Evolutionary conservation across 2,329 filamentous ascomycete species (phyloP).

Genomic region (Aureobasidium lini): DNA sequence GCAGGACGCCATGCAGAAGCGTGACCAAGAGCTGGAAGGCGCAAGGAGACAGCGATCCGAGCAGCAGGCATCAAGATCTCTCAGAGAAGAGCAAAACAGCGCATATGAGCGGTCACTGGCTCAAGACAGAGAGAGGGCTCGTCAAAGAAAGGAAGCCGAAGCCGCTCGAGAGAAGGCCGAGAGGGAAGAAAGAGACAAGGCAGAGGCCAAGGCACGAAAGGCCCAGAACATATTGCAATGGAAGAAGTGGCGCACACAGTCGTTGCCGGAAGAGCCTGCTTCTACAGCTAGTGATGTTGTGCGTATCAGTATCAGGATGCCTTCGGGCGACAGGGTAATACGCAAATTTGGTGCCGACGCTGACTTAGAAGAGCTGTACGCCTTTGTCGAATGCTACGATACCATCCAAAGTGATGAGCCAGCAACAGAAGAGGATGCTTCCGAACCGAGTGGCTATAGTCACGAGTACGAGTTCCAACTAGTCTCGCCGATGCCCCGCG

Average conservation of each 20-base stretch:
- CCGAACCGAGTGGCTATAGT: constrained; percentile 59
- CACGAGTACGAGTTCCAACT: constrained; percentile 82
- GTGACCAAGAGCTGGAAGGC: constrained; percentile 65
- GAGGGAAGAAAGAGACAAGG: constrained; percentile 57
- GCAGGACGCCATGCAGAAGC: constrained; percentile 63
- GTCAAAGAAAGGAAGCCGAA: constrained; percentile 69
- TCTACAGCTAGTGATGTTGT: constrained; percentile 60
- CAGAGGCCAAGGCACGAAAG: constrained; percentile 52
- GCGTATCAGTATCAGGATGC: constrained; percentile 57
- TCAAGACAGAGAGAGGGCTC: constrained; percentile 75
- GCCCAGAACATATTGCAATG: constrained; percentile 58
- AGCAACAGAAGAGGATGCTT: constrained; percentile 29
- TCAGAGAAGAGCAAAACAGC: constrained; percentile 83
- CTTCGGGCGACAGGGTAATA: constrained; percentile 65
- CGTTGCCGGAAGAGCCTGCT: constrained; percentile 60
- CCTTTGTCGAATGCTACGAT: constrained; percentile 88
- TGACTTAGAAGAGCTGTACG: constrained; percentile 81
- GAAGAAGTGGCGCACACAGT: constrained; percentile 69
- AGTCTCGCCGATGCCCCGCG: constrained; percentile 76
- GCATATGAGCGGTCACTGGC: constrained; percentile 91
- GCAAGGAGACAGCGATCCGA: constrained; percentile 70
- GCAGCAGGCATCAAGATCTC: constrained; percentile 69
- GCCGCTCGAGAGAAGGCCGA: constrained; percentile 54
- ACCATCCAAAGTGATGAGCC: constrained; percentile 42
- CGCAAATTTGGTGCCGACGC: constrained; percentile 65